phyloP scores from a whole-genome alignment of 2,329 filamentous ascomycete species.

The Zalaria obscura region DNA sequence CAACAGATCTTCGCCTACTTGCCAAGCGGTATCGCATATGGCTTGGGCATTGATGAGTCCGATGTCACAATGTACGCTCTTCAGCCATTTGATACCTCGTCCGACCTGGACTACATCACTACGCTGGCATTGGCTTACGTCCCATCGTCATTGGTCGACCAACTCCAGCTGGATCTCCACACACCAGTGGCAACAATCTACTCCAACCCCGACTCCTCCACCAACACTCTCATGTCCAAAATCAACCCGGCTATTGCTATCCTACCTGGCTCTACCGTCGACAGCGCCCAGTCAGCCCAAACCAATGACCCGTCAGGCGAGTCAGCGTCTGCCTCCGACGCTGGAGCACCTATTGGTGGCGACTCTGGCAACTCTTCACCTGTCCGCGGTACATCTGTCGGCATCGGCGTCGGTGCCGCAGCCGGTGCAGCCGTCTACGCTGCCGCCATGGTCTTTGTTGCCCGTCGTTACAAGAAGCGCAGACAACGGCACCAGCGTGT shows the following conservation, averaged over 20 bases:
- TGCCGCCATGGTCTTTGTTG: constrained; percentile 86
- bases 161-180: constrained; percentile 54
- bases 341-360: constrained; percentile 35
- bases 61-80: constrained; percentile 57
- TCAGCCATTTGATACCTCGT: constrained; percentile 59
- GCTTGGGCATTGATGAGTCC: constrained; percentile 33
- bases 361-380: constrained; percentile 39
- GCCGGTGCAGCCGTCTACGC: constrained; percentile 75
- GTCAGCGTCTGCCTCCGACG: constrained; percentile 19
- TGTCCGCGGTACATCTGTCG: constrained; percentile 48
- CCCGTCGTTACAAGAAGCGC: constrained; percentile 73
- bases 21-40: constrained; percentile 55
- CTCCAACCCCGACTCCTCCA: constrained; percentile 50
- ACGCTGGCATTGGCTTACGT: constrained; percentile 50
- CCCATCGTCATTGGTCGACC: constrained; percentile 30
- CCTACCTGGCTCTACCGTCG: constrained; percentile 31
- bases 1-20: constrained; percentile 75
- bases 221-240: constrained; percentile 59
- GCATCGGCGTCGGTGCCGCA: constrained; percentile 64
- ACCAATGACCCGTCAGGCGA: constrained; percentile 23
- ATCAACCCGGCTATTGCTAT: constrained; percentile 77
- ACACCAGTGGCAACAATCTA: constrained; percentile 63
- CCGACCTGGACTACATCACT: constrained; percentile 61
- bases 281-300: constrained; percentile 23
- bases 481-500: constrained; percentile 51